A percentile compares a stretch with the other conserved stretches of the same genome.
Evolutionary conservation across 2,329 filamentous ascomycete genomes (phyloP).

Genomic region (Fusarium graminum): DNA sequence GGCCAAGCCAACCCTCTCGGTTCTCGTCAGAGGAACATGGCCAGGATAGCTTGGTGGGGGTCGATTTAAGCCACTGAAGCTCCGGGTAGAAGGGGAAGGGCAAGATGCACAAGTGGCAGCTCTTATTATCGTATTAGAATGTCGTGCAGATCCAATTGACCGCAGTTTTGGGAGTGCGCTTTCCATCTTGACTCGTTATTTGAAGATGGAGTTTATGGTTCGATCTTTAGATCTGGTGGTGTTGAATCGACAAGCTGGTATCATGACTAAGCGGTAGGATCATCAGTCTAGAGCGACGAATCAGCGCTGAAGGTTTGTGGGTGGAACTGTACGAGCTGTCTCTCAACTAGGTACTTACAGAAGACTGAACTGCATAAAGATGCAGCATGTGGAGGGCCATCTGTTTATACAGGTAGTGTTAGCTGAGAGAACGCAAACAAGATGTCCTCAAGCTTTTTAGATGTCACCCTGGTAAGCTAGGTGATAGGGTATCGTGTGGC

Average conservation of each 20-base stretch:
- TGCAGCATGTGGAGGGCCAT: too few species aligned
- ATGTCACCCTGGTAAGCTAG: too few species aligned
- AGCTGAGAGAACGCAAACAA: too few species aligned
- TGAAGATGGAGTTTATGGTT: constrained; percentile 28
- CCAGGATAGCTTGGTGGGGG: constrained; percentile 90
- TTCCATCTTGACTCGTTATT: constrained; percentile 44
- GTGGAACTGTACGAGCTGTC: background rate
- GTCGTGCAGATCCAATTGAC: constrained; percentile 32
- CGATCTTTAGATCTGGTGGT: constrained; percentile 21
- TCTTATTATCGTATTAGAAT: constrained; percentile 30
- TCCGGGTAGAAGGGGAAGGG: constrained; percentile 39
- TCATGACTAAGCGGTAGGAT: constrained; percentile 20
- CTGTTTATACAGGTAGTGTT: too few species aligned
- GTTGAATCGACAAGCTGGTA: background rate
- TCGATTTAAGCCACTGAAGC: constrained; percentile 86
- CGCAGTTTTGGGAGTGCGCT: constrained; percentile 41
- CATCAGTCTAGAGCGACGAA: background rate
- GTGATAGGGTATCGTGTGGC: too few species aligned
- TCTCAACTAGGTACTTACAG: too few species aligned
- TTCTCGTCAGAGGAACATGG: constrained; percentile 86
- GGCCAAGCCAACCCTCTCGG: constrained; percentile 81
- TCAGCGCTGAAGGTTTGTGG: constrained; percentile 21
- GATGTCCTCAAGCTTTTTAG: too few species aligned
- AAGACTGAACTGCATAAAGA: too few species aligned
- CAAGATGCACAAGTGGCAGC: constrained; percentile 41